Conservation (phyloP, 164 flowering plant species). For the Aristolochia contorta region DNA sequence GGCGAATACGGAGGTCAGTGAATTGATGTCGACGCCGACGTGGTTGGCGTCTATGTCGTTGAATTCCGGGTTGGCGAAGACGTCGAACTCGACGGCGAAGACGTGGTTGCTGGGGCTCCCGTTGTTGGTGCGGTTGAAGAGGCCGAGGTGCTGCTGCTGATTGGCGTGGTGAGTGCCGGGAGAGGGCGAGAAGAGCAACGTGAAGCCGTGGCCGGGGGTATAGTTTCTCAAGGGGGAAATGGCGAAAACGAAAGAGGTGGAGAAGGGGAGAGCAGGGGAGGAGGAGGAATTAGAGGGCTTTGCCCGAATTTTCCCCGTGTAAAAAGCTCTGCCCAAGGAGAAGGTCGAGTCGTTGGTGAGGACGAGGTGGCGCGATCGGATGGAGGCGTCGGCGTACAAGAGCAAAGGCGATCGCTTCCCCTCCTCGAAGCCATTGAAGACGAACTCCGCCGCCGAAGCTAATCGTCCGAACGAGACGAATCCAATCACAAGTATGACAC, state of each 20-base stretch:
- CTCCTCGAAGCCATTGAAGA: constrained; percentile 16
- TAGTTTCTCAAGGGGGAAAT: constrained; percentile 10
- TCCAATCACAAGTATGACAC: constrained; percentile 1
- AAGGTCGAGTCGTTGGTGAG: constrained; percentile 19
- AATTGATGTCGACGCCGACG: constrained; percentile 11
- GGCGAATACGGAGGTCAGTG: constrained; percentile 2
- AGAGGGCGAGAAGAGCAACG: constrained; percentile 23
- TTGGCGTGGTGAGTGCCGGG: constrained; percentile 13
- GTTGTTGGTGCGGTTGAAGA: constrained; percentile 11
- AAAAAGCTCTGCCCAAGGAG: constrained; percentile 24
- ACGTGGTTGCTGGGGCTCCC: constrained; percentile 7
- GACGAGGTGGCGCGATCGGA: constrained; percentile 14
- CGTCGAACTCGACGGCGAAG: constrained; percentile 13
- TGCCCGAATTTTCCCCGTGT: constrained; percentile 19
- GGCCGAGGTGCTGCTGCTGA: constrained; percentile 17
- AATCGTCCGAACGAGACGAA: constrained; percentile 6
- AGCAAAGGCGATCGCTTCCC: constrained; percentile 7
- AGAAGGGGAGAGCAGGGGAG: constrained; percentile 17
- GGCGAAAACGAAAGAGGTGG: constrained; percentile 36
- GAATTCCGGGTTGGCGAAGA: constrained; percentile 7
- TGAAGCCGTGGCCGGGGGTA: constrained; percentile 28
- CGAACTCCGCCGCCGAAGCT: constrained; percentile 13
- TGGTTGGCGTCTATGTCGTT: constrained; percentile 8
- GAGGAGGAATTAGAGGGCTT: constrained; percentile 10
- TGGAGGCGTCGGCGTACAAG: constrained; percentile 14